Conservation (phyloP, 148 eudicot genomes). For the Pharnaceum exiguum region DNA sequence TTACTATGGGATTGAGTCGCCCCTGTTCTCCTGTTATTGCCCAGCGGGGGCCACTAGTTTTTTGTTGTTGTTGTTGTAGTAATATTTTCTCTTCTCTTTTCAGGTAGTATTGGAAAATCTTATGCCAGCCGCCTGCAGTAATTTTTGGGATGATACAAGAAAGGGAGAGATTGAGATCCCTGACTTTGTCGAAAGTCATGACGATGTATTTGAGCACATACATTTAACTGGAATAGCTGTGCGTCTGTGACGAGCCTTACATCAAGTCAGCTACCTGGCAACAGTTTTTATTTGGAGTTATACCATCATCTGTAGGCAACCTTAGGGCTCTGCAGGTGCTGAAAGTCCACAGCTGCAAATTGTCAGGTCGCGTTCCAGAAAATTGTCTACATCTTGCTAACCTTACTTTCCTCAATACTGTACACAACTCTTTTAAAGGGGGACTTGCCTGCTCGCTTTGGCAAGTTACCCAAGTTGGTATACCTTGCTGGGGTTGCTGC, state of each 20-base stretch:
- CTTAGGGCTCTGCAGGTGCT: slow-evolving; percentile 43
- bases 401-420: slow-evolving; percentile 57
- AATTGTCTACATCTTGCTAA: slow-evolving; percentile 44
- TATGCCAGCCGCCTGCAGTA: slow-evolving; percentile 89
- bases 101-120: slow-evolving; percentile 91
- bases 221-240: slow-evolving; percentile 94
- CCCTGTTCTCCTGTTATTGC: no score
- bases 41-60: no score
- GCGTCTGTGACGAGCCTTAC: slow-evolving; percentile 35
- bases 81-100: background rate
- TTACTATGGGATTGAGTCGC: no score
- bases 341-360: slow-evolving; percentile 48
- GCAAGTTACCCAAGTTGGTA: slow-evolving; percentile 47
- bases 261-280: slow-evolving; percentile 31
- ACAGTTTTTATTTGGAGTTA: slow-evolving; percentile 42
- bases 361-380: slow-evolving; percentile 57
- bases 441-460: slow-evolving; percentile 57
- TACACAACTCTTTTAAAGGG: slow-evolving; percentile 62
- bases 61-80: no score
- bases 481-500: slow-evolving; percentile 56
- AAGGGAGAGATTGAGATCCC: slow-evolving; percentile 81
- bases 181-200: slow-evolving; percentile 76
- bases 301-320: slow-evolving; percentile 53
- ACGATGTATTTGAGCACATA: slow-evolving; percentile 74
- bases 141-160: slow-evolving; percentile 88